phyloP scores from a whole-genome alignment of 768 basidiomycete genomes.

The Boletus barrowsii region DNA sequence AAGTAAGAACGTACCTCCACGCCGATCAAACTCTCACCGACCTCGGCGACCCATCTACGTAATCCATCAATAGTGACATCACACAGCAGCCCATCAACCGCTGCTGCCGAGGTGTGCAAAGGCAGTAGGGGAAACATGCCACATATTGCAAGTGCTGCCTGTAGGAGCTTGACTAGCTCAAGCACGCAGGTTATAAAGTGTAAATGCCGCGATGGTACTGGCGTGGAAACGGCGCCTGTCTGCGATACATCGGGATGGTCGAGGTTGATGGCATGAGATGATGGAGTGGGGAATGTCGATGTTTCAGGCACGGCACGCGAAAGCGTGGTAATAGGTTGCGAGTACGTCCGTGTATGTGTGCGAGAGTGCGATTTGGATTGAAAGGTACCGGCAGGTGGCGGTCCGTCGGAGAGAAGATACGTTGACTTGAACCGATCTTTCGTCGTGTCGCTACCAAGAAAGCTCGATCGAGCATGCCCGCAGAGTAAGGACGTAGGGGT shows the following conservation, averaged over 20 bases:
- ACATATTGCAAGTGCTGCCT: conserved; percentile 67
- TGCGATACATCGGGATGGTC: conserved; percentile 18
- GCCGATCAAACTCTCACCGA: conserved; percentile 59
- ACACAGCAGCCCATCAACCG: conserved; percentile 69
- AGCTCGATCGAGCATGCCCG: conserved; percentile 6
- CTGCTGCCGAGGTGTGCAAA: conserved; percentile 7
- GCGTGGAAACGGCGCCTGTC: neutral
- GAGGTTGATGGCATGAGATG: conserved; percentile 17
- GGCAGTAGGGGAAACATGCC: conserved; percentile 51
- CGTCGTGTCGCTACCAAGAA: conserved; percentile 59
- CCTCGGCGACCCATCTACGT: conserved; percentile 59
- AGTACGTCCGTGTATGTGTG: conserved; percentile 28
- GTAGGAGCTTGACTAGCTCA: conserved; percentile 72
- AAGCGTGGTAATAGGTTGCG: conserved; percentile 25
- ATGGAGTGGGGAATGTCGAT: conserved; percentile 22
- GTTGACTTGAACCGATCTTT: conserved; percentile 76
- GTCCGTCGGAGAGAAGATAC: conserved; percentile 55
- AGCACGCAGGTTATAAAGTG: conserved; percentile 66
- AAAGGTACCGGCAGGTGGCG: conserved; percentile 20
- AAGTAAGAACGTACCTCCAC: conserved; percentile 47
- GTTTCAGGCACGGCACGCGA: conserved; percentile 20
- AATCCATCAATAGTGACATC: conserved; percentile 74
- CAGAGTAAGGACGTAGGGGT: conserved; percentile 13
- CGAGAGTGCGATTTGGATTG: conserved; percentile 30
- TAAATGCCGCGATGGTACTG: conserved; percentile 25